Conservation (phyloP, 2,329 filamentous ascomycete species). For the Metarhizium album region DNA sequence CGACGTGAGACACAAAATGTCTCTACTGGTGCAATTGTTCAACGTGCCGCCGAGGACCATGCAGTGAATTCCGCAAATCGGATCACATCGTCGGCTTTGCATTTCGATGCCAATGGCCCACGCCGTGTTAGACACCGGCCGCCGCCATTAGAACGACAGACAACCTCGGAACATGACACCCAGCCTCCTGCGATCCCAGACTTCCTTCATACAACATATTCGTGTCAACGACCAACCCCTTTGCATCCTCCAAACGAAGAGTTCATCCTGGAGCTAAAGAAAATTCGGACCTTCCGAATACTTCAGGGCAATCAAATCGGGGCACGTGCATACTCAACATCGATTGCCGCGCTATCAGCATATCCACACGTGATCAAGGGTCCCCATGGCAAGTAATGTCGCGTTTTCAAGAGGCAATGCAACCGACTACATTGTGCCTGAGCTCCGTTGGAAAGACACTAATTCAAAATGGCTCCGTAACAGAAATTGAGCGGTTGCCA, state of each 20-base stretch:
- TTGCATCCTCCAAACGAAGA: conserved; percentile 57
- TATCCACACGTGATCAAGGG: conserved; percentile 51
- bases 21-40: conserved; percentile 8
- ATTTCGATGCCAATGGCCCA: not conserved
- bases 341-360: conserved; percentile 72
- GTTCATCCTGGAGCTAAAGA: conserved; percentile 65
- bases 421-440: not conserved
- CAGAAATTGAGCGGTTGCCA: conserved; percentile 50
- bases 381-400: conserved; percentile 25
- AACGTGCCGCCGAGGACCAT: conserved; percentile 12
- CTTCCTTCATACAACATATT: conserved; percentile 52
- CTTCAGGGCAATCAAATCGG: conserved; percentile 69
- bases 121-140: conserved; percentile 9
- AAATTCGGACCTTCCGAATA: conserved; percentile 60
- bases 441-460: not conserved
- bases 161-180: conserved; percentile 66
- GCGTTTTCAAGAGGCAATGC: not conserved
- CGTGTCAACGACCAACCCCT: conserved; percentile 71
- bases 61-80: conserved; percentile 1
- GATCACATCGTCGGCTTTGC: conserved; percentile 1
- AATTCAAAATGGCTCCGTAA: not conserved
- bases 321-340: conserved; percentile 75
- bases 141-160: conserved; percentile 47
- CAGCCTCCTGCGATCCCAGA: conserved; percentile 55
- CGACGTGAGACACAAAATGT: not conserved